Evolutionary conservation across 2,329 filamentous ascomycete genomes (phyloP).

Genomic region (Epichloe brachyelytri): DNA sequence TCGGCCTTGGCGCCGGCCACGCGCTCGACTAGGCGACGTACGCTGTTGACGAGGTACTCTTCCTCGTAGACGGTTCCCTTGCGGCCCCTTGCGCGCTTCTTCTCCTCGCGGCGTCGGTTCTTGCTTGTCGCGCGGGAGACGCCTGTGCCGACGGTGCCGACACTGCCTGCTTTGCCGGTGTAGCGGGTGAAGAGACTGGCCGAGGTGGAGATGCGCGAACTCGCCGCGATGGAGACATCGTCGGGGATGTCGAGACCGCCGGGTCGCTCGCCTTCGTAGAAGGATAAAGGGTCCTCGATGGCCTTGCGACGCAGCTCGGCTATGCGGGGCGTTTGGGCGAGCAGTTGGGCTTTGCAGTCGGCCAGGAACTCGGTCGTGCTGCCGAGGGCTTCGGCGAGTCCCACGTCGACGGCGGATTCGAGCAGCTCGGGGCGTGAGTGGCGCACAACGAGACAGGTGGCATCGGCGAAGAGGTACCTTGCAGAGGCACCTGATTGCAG

Average conservation of each 20-base stretch:
- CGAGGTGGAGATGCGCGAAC: conserved; percentile 65
- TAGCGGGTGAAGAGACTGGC: conserved; percentile 91
- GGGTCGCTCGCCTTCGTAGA: conserved; percentile 66
- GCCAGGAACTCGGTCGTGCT: conserved; percentile 82
- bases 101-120: conserved; percentile 79
- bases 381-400: conserved; percentile 68
- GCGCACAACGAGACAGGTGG: conserved; percentile 62
- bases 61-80: conserved; percentile 98
- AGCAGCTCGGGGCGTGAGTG: conserved; percentile 51
- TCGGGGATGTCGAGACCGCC: conserved; percentile 66
- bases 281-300: conserved; percentile 70
- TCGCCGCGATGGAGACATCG: conserved; percentile 78
- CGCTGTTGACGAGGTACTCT: conserved; percentile 85
- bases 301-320: conserved; percentile 71
- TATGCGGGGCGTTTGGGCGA: conserved; percentile 75
- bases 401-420: conserved; percentile 55
- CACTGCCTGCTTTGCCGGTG: conserved; percentile 53
- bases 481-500: conserved; percentile 67
- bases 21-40: conserved; percentile 70
- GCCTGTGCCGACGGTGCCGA: conserved; percentile 57
- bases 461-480: conserved; percentile 75
- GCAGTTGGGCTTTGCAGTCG: conserved; percentile 78
- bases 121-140: conserved; percentile 72
- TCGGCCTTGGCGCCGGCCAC: conserved; percentile 64
- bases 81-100: conserved; percentile 86